Evolutionary conservation across 345 rosid species (phyloP).

Genomic region (Erysimum cheiranthoides): DNA sequence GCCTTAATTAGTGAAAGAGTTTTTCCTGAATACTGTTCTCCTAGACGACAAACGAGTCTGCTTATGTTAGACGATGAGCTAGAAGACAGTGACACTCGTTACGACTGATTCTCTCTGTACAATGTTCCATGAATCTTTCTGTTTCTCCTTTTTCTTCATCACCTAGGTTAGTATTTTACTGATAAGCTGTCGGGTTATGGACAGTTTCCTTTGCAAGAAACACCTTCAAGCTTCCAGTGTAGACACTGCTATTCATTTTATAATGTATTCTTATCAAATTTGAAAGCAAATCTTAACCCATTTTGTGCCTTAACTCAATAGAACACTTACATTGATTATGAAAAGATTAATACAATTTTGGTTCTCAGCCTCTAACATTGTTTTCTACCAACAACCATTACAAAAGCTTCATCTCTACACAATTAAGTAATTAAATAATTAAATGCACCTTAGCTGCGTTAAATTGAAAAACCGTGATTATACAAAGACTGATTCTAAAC

Average conservation of each 20-base stretch:
- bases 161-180: background rate
- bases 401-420: background rate
- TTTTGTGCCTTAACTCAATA: background rate
- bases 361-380: background rate
- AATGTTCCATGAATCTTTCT: background rate
- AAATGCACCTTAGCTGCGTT: background rate
- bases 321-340: too few species aligned
- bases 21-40: background rate
- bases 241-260: background rate
- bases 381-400: background rate
- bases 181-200: background rate
- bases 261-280: background rate
- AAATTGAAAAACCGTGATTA: slow-evolving; percentile 7
- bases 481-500: slow-evolving; percentile 29
- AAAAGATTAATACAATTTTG: background rate
- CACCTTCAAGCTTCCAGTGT: background rate
- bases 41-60: background rate
- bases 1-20: background rate
- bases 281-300: background rate
- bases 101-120: background rate
- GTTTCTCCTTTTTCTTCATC: background rate
- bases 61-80: background rate
- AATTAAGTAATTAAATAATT: background rate
- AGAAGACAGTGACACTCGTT: background rate
- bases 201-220: background rate